Evolutionary conservation across 345 rosid species (phyloP), one percentile per base, ranked within the genome.

Genomic region (Arabidopsis arenosa): DNA sequence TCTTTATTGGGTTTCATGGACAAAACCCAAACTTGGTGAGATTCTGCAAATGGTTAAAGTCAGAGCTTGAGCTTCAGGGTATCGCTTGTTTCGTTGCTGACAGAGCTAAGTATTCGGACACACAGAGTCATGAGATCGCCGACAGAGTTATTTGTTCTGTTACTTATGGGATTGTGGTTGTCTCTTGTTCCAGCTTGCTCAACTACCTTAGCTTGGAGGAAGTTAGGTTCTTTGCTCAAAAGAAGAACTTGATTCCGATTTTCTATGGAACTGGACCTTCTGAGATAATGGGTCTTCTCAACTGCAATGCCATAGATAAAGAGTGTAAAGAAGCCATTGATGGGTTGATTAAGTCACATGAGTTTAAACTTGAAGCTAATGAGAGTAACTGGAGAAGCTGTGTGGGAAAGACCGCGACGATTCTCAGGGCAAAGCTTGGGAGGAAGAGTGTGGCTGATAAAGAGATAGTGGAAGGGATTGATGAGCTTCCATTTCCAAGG

Each of bases 1-100:
- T 90, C 71, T 93, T 81, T 78, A 85, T 93, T 11, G 96, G 97
- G 68, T 90, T 86, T 78, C 93, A 93, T 52, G 97, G 96, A 43
- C 93, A 90, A 63, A 85, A 88, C 82, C 93, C 96, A 36, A 91
- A 86, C 83, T 76, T 93, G 80, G 71, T 84, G 41, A 87, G 94
- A 52, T 91, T 93, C 78, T 90, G 92, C 72, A 91, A 91, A 83
- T 93, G 98, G 98, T 79, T 93, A 28, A 93, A 91, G 80, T 93
- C 97, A 15, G 97, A 93, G 83, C 91, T 90, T 47, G 96, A 93
- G 85, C 86, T 91, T 71, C 94, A 91, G 80, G 97, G 98, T 3
- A 91, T 93, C 61, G 98, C 94, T 58, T 91, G 97, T 63, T 93
- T 93, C 54, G 89, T 91, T 14, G 96, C 94, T 5, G 98, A 93